Percentiles rank a stretch among this genome's conserved stretches.
phyloP scores from a whole-genome alignment of 2,329 filamentous ascomycete genomes.

The Epichloe amarillans region DNA sequence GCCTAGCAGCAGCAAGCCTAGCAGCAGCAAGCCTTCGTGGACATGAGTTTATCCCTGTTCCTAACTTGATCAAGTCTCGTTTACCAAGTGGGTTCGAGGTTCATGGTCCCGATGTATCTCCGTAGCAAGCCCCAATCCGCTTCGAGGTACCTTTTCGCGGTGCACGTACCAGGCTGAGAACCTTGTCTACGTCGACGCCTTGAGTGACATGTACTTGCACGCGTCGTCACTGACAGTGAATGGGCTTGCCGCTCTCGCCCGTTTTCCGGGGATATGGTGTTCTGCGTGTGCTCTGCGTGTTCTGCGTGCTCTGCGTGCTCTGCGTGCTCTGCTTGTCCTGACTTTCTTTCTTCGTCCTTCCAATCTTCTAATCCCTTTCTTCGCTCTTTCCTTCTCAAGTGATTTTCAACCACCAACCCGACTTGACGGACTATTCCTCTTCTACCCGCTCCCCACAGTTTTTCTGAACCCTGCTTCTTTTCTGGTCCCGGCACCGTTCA shows the following conservation, averaged over 20 bases:
- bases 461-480: constrained; percentile 7
- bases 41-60: neutral
- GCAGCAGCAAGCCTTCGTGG: neutral
- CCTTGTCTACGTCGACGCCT: constrained; percentile 6
- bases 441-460: constrained; percentile 8
- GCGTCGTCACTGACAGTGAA: neutral
- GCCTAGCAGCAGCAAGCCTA: too few species aligned
- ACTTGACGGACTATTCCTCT: constrained; percentile 2
- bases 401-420: neutral
- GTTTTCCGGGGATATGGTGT: constrained; percentile 1
- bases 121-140: constrained; percentile 1
- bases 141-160: constrained; percentile 7
- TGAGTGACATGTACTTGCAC: constrained; percentile 1
- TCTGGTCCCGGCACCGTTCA: constrained; percentile 7
- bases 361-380: neutral
- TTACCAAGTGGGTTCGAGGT: constrained; percentile 1
- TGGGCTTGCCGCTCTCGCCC: constrained; percentile 2
- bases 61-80: neutral
- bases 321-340: neutral
- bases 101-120: constrained; percentile 1
- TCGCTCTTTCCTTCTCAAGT: neutral
- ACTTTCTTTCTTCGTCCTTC: neutral
- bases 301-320: neutral
- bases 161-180: neutral
- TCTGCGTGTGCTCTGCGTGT: neutral